These are phyloP conservation scores for Sporothrix protearum DNA, from an alignment of 2,329 filamentous ascomycete genomes.

Conservation along the genomic window DNA sequence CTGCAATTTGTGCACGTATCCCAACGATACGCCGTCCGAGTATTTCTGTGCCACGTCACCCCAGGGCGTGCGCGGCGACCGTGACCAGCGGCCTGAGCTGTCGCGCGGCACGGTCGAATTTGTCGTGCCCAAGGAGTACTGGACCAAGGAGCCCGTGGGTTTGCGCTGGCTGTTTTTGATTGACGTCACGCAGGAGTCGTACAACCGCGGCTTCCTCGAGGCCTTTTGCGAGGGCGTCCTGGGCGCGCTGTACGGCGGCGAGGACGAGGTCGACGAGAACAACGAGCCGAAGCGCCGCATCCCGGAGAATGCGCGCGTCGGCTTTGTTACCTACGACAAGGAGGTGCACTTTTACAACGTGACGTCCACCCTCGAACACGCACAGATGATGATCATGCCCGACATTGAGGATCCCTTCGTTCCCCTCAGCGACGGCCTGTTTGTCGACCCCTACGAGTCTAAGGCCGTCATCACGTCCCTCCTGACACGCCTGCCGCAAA, in stretches of 20 bases:
- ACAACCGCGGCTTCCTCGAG: constrained; percentile 85
- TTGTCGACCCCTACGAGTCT: constrained; percentile 90
- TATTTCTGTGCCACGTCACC: constrained; percentile 92
- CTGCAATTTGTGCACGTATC: constrained; percentile 96
- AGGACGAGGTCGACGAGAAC: constrained; percentile 48
- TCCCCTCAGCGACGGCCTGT: constrained; percentile 83
- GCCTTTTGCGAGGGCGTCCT: constrained; percentile 87
- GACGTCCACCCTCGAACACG: constrained; percentile 73
- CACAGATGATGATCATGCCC: constrained; percentile 98
- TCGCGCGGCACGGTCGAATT: constrained; percentile 93
- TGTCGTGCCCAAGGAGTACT: constrained; percentile 96
- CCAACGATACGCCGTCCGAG: constrained; percentile 86
- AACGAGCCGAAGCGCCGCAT: constrained; percentile 57
- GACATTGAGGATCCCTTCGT: constrained; percentile 96
- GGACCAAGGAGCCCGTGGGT: constrained; percentile 88
- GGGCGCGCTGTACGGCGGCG: constrained; percentile 74
- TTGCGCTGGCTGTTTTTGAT: constrained; percentile 87
- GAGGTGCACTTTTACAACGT: constrained; percentile 98
- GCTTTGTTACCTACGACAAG: constrained; percentile 93
- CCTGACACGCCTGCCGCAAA: constrained; percentile 73
- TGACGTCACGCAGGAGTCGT: constrained; percentile 87
- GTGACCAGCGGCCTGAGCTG: constrained; percentile 83
- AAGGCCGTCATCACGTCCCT: constrained; percentile 79
- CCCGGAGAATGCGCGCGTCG: constrained; percentile 78
- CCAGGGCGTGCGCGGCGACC: constrained; percentile 80